Base-by-base conservation (phyloP, 2,329 filamentous ascomycete genomes). In the Gremmenia infestans region DNA sequence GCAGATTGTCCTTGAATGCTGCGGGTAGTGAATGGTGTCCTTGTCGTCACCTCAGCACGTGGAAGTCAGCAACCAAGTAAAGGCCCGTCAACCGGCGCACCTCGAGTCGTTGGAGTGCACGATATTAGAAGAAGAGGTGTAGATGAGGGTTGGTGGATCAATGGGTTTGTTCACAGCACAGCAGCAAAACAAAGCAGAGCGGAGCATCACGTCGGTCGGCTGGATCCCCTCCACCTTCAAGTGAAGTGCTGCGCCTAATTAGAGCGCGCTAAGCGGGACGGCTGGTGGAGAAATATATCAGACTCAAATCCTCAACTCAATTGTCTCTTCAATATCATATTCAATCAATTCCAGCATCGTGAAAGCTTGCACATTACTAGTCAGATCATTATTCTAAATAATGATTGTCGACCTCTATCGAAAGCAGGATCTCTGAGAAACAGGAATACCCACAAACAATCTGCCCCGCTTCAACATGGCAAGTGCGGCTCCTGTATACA, bases 401-500 rank as follows among this genome's bases (percentile, higher is more conserved):
- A 32, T 11, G 28, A 32, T 32, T 32, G 9, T 32, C 9, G 3
- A 32, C 28, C 9, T 32, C 28, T 11, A 32, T 11, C 28, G 11
- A 32, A 32, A 32, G 28, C 28, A 32, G 28, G 9, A 32, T 3
- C 3, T 11, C 28, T 32, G 28, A 32, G 9, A 2, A 32, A 9
- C 2, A 32, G 8, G 28, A 32, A 32, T 3, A 32, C 28, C 9
- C 9, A 32, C 28, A 32, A 12, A 32, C 28, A 32, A 12, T 11
- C 28, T 32, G 28, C 28, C 28, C 28, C 28, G 28, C 28, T 42
- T 19, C 23, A 52, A 25, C 17, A 53, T 51, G 51, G 28, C 42
- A 17, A 32, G 48, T 57, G 28, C 53, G 28, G 67, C 67, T 42
- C 77, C 79, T 0, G 76, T 74, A 67, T 80, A 80, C 65, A 57